These are phyloP conservation scores for Termitomyces sp. DNA, from an alignment of 768 basidiomycete genomes.

Conservation along the genomic window DNA sequence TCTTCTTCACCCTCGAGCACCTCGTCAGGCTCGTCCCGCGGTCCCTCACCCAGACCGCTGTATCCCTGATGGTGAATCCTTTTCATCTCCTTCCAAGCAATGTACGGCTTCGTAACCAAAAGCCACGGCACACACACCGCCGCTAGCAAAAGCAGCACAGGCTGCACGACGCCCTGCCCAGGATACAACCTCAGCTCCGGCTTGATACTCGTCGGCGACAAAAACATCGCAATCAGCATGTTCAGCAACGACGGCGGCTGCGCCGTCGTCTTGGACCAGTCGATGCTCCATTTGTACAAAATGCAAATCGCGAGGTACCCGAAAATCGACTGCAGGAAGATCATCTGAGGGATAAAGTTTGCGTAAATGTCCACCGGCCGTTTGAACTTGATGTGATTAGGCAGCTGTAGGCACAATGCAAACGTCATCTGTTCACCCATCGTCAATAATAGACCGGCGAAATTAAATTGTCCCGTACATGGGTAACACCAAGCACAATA, in stretches of 20 bases:
- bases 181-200: constrained; percentile 68
- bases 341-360: constrained; percentile 95
- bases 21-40: constrained; percentile 51
- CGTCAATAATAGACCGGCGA: background rate
- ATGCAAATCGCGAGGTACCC: constrained; percentile 94
- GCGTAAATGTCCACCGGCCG: constrained; percentile 81
- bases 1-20: constrained; percentile 76
- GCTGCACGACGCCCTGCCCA: constrained; percentile 85
- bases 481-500: constrained; percentile 90
- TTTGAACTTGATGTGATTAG: constrained; percentile 94
- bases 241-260: constrained; percentile 87
- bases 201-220: constrained; percentile 79
- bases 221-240: constrained; percentile 96
- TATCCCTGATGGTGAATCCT: constrained; percentile 83
- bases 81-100: constrained; percentile 86
- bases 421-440: constrained; percentile 81
- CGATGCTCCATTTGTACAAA: constrained; percentile 94
- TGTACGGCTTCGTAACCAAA: constrained; percentile 87
- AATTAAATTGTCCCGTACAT: constrained; percentile 44
- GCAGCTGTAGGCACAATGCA: constrained; percentile 91
- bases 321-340: constrained; percentile 97
- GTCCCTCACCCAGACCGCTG: constrained; percentile 55
- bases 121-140: constrained; percentile 92
- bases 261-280: constrained; percentile 71
- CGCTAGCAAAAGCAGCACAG: constrained; percentile 71